Conservation (phyloP, 768 basidiomycete species). For the Dendrothele bispora region DNA sequence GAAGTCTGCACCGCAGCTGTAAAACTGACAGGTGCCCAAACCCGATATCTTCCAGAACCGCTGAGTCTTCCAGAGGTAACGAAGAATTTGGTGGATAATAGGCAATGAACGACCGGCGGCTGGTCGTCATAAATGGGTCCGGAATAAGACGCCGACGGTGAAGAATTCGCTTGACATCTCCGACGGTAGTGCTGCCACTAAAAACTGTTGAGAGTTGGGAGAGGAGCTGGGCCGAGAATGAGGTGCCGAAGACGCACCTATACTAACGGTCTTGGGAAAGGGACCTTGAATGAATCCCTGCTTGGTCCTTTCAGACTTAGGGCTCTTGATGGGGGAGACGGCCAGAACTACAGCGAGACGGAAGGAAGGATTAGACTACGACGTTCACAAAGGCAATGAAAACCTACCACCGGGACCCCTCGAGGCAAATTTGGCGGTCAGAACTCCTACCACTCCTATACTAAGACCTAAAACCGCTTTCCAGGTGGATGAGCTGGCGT, state of each 20-base stretch:
- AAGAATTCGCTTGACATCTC: background rate
- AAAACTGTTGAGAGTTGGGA: background rate
- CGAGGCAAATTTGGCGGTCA: no score
- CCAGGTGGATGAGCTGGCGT: no score
- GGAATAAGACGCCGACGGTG: background rate
- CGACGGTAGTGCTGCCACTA: background rate
- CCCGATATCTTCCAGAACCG: background rate
- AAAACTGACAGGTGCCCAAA: background rate
- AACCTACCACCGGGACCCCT: no score
- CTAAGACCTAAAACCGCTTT: no score
- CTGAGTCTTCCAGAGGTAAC: background rate
- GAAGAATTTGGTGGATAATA: background rate
- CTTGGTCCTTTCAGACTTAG: no score
- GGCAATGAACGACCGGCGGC: background rate
- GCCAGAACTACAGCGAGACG: no score
- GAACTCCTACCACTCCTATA: no score
- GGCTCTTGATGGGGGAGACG: no score
- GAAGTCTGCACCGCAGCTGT: background rate
- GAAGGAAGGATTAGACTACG: no score
- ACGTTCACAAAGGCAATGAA: no score
- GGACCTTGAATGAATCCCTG: constrained; percentile 3
- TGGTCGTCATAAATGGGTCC: background rate
- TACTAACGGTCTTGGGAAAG: background rate
- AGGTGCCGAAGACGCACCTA: background rate
- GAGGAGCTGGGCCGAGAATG: no score